These are phyloP conservation scores for Hanseniaspora occidentalis DNA, from an alignment of 805 yeast genomes.

Conservation along the genomic window DNA sequence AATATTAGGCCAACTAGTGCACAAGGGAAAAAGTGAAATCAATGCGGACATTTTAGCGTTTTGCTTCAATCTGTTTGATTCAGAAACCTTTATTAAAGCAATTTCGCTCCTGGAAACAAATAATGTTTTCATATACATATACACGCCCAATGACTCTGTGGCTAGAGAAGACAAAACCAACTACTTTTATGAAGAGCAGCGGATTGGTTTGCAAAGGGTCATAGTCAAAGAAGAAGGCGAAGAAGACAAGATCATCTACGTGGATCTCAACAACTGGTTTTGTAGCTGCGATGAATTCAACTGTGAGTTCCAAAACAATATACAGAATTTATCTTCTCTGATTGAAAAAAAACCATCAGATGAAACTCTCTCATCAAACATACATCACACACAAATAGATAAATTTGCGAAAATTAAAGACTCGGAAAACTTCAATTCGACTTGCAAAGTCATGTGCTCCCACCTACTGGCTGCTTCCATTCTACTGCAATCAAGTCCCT, in stretches of 20 bases:
- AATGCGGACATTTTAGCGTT: conserved; percentile 21
- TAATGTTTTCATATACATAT: conserved; percentile 22
- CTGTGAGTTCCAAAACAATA: conserved; percentile 11
- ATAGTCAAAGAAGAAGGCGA: conserved; percentile 3
- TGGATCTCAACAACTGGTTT: conserved; percentile 21
- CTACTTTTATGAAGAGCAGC: background rate
- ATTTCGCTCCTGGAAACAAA: conserved; percentile 23
- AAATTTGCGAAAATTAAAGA: background rate
- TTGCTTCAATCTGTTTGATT: conserved; percentile 20
- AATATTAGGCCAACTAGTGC: conserved; percentile 13
- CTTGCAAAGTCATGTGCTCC: conserved; percentile 18
- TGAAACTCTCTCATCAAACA: too few species aligned
- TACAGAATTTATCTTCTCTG: background rate
- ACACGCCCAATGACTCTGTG: conserved; percentile 1
- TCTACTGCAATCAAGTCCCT: conserved; percentile 14
- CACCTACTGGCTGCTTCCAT: conserved; percentile 23
- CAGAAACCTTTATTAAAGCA: conserved; percentile 22
- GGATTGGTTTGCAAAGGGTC: background rate
- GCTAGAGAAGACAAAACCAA: background rate
- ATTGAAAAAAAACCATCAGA: background rate
- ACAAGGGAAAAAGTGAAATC: conserved; percentile 6
- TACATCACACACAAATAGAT: background rate
- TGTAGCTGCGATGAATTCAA: conserved; percentile 24
- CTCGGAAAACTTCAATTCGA: background rate
- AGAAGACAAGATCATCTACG: conserved; percentile 14